A percentile compares a stretch with the other conserved stretches of the same genome.
These are phyloP conservation scores for Tulasnella sp. DNA, from an alignment of 768 basidiomycete genomes.

Conservation along the genomic window DNA sequence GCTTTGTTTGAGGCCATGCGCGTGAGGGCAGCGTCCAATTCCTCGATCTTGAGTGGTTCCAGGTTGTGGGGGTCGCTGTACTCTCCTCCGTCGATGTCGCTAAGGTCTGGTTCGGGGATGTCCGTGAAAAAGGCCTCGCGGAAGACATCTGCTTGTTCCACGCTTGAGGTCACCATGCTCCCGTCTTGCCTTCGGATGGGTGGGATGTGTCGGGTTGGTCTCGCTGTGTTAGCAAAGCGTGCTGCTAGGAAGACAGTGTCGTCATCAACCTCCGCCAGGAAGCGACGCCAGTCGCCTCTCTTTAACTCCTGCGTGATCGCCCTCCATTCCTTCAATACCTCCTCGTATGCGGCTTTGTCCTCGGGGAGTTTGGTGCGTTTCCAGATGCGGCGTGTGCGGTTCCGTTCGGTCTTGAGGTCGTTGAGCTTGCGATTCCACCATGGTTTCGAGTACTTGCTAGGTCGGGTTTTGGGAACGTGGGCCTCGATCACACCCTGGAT, in stretches of 20 bases:
- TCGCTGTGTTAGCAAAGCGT: not conserved
- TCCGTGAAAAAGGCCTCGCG: constrained; percentile 16
- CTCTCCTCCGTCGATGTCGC: not conserved
- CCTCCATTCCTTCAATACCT: not conserved
- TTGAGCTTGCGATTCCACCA: constrained; percentile 19
- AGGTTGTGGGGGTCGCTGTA: constrained; percentile 4
- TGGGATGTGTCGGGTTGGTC: not conserved
- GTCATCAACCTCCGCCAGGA: constrained; percentile 16
- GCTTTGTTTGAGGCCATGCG: constrained; percentile 20
- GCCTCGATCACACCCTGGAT: not conserved
- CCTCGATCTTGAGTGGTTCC: not conserved
- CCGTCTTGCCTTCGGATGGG: constrained; percentile 10
- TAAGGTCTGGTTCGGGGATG: not conserved
- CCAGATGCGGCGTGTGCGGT: not conserved
- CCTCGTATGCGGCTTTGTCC: not conserved
- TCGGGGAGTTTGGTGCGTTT: not conserved
- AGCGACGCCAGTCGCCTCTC: constrained; percentile 13
- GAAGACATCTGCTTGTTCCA: constrained; percentile 3
- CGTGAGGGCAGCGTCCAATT: not conserved
- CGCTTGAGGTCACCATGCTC: not conserved
- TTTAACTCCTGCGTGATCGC: not conserved
- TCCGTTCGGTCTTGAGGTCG: not conserved
- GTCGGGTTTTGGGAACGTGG: constrained; percentile 6
- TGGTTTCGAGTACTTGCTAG: constrained; percentile 7
- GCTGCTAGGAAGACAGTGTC: constrained; percentile 7